Evolutionary conservation across 2,329 filamentous ascomycete genomes (phyloP).

Genomic region (Penicillium sp.): DNA sequence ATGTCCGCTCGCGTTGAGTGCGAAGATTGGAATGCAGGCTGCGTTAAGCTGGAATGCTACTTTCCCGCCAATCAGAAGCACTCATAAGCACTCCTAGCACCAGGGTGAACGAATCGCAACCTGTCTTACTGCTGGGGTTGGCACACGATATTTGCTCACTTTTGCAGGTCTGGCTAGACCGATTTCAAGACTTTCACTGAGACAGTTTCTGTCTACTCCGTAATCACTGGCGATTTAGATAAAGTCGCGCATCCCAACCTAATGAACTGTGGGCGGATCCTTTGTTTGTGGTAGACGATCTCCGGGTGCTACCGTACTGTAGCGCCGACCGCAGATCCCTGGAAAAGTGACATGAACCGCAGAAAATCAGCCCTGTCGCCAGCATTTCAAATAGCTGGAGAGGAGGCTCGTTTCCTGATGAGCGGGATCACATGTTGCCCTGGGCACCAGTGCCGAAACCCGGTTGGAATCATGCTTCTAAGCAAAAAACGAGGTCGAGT

Average conservation of each 20-base stretch:
- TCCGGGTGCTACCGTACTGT: background rate
- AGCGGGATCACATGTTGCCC: background rate
- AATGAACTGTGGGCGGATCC: background rate
- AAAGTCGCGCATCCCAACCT: background rate
- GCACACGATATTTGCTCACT: background rate
- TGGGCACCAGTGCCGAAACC: background rate
- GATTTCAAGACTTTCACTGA: background rate
- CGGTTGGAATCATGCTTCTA: background rate
- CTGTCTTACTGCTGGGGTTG: background rate
- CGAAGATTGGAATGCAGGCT: background rate
- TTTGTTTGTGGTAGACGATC: background rate
- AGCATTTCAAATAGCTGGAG: background rate
- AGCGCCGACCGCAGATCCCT: background rate
- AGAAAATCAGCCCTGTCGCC: background rate
- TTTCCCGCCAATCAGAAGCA: background rate
- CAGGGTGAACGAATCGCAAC: background rate
- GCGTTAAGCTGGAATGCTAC: background rate
- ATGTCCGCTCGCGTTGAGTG: background rate
- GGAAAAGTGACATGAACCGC: background rate
- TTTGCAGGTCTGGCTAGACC: background rate
- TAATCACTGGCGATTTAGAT: background rate
- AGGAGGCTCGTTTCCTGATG: background rate
- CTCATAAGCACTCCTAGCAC: background rate
- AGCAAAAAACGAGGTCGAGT: background rate
- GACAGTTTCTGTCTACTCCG: background rate